Conservation (phyloP, 78 protist species). For the Dictyostelium intermedium region DNA sequence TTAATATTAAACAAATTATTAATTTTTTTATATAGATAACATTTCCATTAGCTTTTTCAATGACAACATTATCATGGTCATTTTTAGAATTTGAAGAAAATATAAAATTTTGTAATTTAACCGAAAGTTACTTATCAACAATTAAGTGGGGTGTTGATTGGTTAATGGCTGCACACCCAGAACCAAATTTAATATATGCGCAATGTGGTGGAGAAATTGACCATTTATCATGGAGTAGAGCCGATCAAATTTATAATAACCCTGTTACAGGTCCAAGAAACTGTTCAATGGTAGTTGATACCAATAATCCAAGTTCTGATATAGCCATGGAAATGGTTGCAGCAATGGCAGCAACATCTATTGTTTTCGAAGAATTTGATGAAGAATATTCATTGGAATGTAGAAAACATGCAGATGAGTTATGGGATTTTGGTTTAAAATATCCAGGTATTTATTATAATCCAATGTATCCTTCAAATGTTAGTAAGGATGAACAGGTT, state of each 20-base stretch:
- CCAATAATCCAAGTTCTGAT: slow-evolving; percentile 35
- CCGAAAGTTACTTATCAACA: neutral
- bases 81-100: slow-evolving; percentile 3
- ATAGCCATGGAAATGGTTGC: slow-evolving; percentile 48
- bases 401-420: slow-evolving; percentile 30
- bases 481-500: slow-evolving; percentile 30
- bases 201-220: neutral
- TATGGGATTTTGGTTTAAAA: slow-evolving; percentile 17
- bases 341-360: slow-evolving; percentile 9
- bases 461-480: slow-evolving; percentile 38
- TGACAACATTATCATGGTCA: slow-evolving; percentile 10
- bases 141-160: slow-evolving; percentile 2
- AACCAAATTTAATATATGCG: neutral
- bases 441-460: slow-evolving; percentile 44
- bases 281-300: neutral
- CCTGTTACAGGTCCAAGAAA: slow-evolving; percentile 35
- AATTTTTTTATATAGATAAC: neutral
- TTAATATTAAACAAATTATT: neutral
- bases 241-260: neutral
- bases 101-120: neutral
- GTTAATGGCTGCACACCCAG: neutral
- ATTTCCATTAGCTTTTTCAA: slow-evolving; percentile 6
- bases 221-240: neutral
- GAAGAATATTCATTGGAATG: slow-evolving; percentile 5
- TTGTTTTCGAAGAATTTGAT: neutral